Conservation (phyloP, 352 stramenopile genomes). For the Globisporangium rhizosaccharum region DNA sequence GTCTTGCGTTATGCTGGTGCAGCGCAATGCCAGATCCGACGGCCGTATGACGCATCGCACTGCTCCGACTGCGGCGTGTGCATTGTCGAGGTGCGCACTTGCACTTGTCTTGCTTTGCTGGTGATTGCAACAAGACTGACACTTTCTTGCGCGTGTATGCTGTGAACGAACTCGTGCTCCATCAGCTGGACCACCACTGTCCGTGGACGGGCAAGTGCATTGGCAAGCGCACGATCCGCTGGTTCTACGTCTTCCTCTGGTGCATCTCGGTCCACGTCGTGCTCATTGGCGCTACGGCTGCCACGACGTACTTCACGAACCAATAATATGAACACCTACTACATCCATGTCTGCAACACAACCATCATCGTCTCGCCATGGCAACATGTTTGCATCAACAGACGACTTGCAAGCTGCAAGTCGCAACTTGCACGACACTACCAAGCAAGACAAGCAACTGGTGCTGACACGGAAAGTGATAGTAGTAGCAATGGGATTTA, state of each 20-base stretch:
- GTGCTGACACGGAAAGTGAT: too few relatives aligned
- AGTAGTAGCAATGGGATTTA: too few relatives aligned
- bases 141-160: neutral
- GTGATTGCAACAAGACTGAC: neutral
- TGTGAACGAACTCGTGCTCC: conserved; percentile 1
- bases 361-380: neutral
- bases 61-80: conserved; percentile 79
- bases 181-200: conserved; percentile 88
- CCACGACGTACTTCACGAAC: conserved; percentile 27
- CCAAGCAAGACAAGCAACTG: too few relatives aligned
- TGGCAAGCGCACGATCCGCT: conserved; percentile 69
- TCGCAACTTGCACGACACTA: neutral
- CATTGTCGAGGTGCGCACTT: conserved; percentile 40
- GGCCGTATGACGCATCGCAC: conserved; percentile 65
- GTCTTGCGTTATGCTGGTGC: neutral
- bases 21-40: conserved; percentile 75
- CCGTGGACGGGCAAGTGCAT: conserved; percentile 91
- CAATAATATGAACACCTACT: neutral
- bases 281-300: conserved; percentile 34
- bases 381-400: neutral
- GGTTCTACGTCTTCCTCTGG: conserved; percentile 79
- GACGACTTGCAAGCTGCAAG: neutral
- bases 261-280: conserved; percentile 66
- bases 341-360: neutral
- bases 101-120: neutral